Conservation (phyloP, 2,329 filamentous ascomycete genomes). For the Exophiala oligosperma region DNA sequence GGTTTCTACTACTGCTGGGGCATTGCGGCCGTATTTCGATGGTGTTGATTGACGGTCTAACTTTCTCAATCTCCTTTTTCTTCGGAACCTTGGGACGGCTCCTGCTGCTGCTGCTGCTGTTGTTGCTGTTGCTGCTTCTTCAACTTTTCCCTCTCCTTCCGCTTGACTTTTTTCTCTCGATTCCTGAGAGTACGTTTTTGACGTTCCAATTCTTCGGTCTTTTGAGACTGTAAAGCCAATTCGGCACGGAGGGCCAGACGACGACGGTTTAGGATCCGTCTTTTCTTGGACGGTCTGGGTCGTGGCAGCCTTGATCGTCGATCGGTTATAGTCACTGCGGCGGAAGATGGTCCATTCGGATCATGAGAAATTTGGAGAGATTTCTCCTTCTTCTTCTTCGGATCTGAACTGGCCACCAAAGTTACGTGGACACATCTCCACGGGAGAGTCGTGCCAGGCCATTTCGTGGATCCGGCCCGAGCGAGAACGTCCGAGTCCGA, state of each 20-base stretch:
- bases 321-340: not conserved
- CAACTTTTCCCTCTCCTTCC: slow-evolving; percentile 22
- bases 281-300: slow-evolving; percentile 25
- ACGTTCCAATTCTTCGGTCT: slow-evolving; percentile 21
- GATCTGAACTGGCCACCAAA: not conserved
- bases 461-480: slow-evolving; percentile 9
- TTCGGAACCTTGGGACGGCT: too few species aligned
- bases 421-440: slow-evolving; percentile 23
- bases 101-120: not conserved
- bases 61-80: too few species aligned
- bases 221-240: slow-evolving; percentile 13
- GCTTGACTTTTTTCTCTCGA: slow-evolving; percentile 30
- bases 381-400: too few species aligned
- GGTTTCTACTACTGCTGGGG: too few species aligned
- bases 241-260: slow-evolving; percentile 13
- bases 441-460: slow-evolving; percentile 25
- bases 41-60: too few species aligned
- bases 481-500: slow-evolving; percentile 15
- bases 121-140: slow-evolving; percentile 12
- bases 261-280: slow-evolving; percentile 23
- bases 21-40: too few species aligned
- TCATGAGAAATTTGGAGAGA: not conserved
- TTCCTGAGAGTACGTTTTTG: slow-evolving; percentile 27
- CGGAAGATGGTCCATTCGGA: not conserved
- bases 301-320: not conserved